Conservation (phyloP, 305 asterid genomes). For the Salvia sclarea region DNA sequence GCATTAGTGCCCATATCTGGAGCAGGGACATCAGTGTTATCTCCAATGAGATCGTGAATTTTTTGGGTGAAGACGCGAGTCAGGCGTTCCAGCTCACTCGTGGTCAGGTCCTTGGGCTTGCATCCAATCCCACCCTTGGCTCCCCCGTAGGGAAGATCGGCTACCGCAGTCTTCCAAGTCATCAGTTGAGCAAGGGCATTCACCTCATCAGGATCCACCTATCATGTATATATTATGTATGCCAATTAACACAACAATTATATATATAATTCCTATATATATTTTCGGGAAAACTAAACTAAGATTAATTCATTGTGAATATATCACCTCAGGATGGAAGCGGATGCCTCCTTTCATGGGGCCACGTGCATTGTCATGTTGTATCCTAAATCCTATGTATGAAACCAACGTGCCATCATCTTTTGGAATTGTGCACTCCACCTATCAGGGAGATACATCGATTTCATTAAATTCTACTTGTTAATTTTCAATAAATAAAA, state of each 20-base stretch:
- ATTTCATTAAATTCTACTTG: too few relatives aligned
- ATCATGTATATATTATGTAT: conserved; percentile 6
- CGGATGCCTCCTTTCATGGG: conserved; percentile 99
- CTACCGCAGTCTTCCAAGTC: conserved; percentile 99
- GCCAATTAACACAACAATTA: too few relatives aligned
- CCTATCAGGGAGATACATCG: too few relatives aligned
- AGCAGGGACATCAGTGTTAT: conserved; percentile 88
- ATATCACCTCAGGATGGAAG: conserved; percentile 98
- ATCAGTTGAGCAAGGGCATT: conserved; percentile 97
- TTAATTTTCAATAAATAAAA: too few relatives aligned
- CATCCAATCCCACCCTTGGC: conserved; percentile 98
- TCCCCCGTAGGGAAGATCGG: conserved; percentile 90
- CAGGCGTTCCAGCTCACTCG: conserved; percentile 84
- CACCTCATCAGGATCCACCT: conserved; percentile 97
- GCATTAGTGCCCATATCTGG: conserved; percentile 94
- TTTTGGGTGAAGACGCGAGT: conserved; percentile 96
- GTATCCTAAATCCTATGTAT: conserved; percentile 85
- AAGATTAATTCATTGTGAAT: too few relatives aligned
- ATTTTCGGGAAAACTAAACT: too few relatives aligned
- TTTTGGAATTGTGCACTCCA: conserved; percentile 89
- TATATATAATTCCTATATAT: too few relatives aligned
- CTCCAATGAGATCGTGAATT: conserved; percentile 93
- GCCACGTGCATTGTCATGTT: conserved; percentile 96
- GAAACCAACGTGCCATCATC: conserved; percentile 91
- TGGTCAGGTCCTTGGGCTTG: conserved; percentile 67